A percentile compares a stretch with the other conserved stretches of the same genome.
Evolutionary conservation across 1,284 basidiomycete genomes (phyloP).

Genomic region (Trichosporon coremiiforme): DNA sequence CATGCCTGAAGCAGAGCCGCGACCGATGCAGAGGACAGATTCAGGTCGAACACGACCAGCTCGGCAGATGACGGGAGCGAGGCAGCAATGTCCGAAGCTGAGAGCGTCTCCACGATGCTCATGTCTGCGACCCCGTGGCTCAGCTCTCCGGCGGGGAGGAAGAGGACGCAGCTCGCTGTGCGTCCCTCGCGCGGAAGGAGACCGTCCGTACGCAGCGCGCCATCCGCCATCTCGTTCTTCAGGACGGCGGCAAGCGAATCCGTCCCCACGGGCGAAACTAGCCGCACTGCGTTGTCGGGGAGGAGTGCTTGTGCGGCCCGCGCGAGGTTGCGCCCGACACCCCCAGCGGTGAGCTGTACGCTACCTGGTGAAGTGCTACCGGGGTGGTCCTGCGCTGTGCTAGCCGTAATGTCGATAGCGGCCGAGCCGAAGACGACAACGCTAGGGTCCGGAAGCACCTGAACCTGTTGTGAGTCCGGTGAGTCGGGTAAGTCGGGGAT

Average conservation of each 20-base stretch:
- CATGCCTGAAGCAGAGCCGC: conserved; percentile 58
- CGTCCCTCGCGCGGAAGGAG: conserved; percentile 59
- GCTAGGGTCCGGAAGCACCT: conserved; percentile 35
- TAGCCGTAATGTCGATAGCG: conserved; percentile 80
- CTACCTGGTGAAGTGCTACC: conserved; percentile 77
- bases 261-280: conserved; percentile 57
- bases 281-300: conserved; percentile 42
- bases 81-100: neutral
- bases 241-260: conserved; percentile 73
- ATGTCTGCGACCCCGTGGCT: conserved; percentile 89
- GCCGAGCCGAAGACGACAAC: conserved; percentile 78
- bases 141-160: conserved; percentile 76
- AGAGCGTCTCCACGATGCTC: conserved; percentile 66
- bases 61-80: conserved; percentile 53
- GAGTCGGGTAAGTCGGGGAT: conserved; percentile 5
- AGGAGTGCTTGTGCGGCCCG: conserved; percentile 67
- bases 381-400: conserved; percentile 38
- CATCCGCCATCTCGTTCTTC: conserved; percentile 61
- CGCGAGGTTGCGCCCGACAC: conserved; percentile 91
- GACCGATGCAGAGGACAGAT: conserved; percentile 66
- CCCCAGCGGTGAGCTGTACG: conserved; percentile 75
- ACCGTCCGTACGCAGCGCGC: conserved; percentile 82
- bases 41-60: conserved; percentile 80
- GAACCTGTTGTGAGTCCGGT: neutral
- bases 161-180: conserved; percentile 82